These are phyloP conservation scores for Pueraria montana DNA, from an alignment of 306 rosid species.

Conservation along the genomic window DNA sequence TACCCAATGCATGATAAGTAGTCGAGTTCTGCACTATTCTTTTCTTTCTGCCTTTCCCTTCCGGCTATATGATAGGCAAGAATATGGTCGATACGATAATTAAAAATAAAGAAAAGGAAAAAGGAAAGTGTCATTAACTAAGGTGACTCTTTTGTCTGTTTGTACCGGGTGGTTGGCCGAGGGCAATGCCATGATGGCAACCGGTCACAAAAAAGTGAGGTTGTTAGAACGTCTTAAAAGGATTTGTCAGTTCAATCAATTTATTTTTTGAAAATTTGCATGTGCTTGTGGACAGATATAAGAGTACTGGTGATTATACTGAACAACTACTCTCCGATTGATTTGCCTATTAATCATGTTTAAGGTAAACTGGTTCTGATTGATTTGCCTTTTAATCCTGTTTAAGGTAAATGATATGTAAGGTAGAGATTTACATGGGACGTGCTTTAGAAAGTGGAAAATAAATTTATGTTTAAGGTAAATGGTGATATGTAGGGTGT, in stretches of 20 bases:
- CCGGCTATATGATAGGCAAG: background rate
- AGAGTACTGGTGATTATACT: background rate
- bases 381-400: background rate
- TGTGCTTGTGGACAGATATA: background rate
- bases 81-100: background rate
- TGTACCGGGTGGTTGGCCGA: background rate
- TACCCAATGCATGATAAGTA: background rate
- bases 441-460: too few relatives aligned
- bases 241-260: background rate
- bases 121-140: background rate
- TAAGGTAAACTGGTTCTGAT: background rate
- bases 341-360: background rate
- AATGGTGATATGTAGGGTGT: too few relatives aligned
- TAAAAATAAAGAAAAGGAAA: background rate
- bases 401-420: background rate
- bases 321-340: background rate
- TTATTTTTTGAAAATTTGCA: background rate
- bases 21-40: background rate
- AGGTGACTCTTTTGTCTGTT: background rate
- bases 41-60: background rate
- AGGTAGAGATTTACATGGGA: too few relatives aligned
- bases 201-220: background rate
- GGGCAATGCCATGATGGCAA: background rate
- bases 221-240: background rate
- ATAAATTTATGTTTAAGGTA: too few relatives aligned